Evolutionary conservation across 257 asterid genomes (phyloP), one percentile per base, ranked within the genome.

Genomic region (Apocynum venetum): DNA sequence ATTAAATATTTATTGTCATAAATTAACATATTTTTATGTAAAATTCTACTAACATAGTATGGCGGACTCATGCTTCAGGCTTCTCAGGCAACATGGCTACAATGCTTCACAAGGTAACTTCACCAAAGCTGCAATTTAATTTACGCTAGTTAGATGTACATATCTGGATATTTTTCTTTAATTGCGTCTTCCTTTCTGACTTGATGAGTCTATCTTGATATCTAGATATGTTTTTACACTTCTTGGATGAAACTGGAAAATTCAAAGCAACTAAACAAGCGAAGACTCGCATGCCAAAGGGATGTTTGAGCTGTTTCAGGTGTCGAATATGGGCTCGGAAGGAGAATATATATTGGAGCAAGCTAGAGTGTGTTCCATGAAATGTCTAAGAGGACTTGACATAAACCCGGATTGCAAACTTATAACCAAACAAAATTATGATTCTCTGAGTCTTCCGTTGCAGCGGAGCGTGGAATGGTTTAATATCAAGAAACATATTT

Each of bases 381-480:
- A 76, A 13, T 20, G 41, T 5, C 72, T 84, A 12, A 46, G 11
- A 13, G 10, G 43, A 20, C 35, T 71, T 63, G 66, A 25, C 36
- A 53, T 40, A 55, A 55, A 31, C 20, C 35, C 75, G 13, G 65
- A 67, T 8, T 2, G 6, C 41, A 63, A 38, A 0, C 44, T 47
- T 44, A 46, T 11, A 17, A 11, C 8, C 25, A 31, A 44, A 11
- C 43, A 64, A 12, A 17, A 35, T 46, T 13, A 13, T 7, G 8
- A 72, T 59, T 41, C 79, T 2, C 1, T 31, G 72, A 75, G 74
- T 25, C 72, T 72, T 76, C 90, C 91, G 41, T 59, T 53, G 64
- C 88, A 88, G 38, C 76, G 84, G 87, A 84, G 84, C 48, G 89
- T 85, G 56, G 72, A 48, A 35, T 91, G 96, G 96, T 91, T 78